Evolutionary conservation across 331 rosid species (phyloP).

Genomic region (Quercus lobata): DNA sequence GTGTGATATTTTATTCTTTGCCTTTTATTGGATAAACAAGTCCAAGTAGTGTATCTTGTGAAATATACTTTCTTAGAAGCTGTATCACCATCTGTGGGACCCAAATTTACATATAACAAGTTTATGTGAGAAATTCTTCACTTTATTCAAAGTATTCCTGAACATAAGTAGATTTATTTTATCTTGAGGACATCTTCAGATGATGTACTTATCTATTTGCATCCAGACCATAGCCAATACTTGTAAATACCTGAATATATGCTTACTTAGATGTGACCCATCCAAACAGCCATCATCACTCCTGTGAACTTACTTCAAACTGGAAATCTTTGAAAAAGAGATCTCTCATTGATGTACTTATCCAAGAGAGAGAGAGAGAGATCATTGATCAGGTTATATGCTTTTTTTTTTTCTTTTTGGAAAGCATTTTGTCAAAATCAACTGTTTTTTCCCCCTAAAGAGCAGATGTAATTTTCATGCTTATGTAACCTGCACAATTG

Average conservation of each 20-base stretch:
- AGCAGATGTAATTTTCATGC: not conserved
- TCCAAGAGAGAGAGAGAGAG: too few relatives aligned
- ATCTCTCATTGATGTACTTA: too few relatives aligned
- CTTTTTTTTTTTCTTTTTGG: not conserved
- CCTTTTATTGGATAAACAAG: not conserved
- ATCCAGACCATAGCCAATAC: not conserved
- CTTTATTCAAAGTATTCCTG: not conserved
- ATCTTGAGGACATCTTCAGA: not conserved
- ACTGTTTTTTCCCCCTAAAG: not conserved
- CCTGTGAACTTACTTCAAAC: not conserved
- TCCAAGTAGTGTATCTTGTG: not conserved
- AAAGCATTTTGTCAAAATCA: not conserved
- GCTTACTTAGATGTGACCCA: not conserved
- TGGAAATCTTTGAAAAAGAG: not conserved
- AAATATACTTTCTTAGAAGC: not conserved
- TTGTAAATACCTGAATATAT: not conserved
- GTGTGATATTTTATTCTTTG: constrained; percentile 9
- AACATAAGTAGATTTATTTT: not conserved
- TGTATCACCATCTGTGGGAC: not conserved
- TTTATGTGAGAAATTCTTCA: not conserved
- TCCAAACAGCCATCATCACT: not conserved
- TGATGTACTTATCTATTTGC: not conserved
- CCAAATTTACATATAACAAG: not conserved
- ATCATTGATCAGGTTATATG: not conserved
- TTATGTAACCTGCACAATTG: not conserved